phyloP scores from a whole-genome alignment of 257 asterid genomes.

The Fraxinus americana region DNA sequence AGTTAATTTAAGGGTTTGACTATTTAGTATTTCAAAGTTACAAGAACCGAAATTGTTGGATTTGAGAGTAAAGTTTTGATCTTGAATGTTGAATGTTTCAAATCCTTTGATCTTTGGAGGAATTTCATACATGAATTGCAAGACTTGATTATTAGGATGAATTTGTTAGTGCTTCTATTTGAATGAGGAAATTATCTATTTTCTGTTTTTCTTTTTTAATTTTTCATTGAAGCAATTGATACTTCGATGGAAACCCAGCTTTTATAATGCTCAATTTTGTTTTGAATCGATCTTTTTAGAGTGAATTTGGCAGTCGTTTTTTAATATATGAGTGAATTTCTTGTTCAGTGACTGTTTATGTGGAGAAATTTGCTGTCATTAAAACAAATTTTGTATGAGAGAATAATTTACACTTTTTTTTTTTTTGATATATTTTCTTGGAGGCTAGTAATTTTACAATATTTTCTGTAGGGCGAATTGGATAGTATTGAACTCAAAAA shows the following conservation, averaged over 20 bases:
- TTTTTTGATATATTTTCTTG: neutral
- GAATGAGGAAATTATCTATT: neutral
- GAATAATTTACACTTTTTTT: neutral
- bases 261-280: neutral
- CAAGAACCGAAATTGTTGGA: neutral
- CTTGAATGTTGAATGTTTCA: slow-evolving; percentile 1
- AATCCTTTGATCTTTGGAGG: neutral
- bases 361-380: neutral
- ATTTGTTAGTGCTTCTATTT: neutral
- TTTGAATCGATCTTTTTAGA: too few relatives aligned
- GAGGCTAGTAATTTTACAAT: neutral
- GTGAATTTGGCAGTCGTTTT: neutral
- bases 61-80: slow-evolving; percentile 4
- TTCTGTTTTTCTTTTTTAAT: neutral
- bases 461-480: neutral
- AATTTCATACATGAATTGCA: neutral
- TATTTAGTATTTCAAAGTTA: slow-evolving; percentile 1
- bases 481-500: neutral
- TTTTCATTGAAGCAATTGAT: slow-evolving; percentile 2
- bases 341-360: neutral
- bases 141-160: slow-evolving; percentile 1
- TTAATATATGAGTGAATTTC: neutral
- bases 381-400: neutral
- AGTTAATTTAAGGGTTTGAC: slow-evolving; percentile 18
- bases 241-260: neutral